phyloP scores from a whole-genome alignment of 805 yeast genomes.

The Ascoidea asiatica region DNA sequence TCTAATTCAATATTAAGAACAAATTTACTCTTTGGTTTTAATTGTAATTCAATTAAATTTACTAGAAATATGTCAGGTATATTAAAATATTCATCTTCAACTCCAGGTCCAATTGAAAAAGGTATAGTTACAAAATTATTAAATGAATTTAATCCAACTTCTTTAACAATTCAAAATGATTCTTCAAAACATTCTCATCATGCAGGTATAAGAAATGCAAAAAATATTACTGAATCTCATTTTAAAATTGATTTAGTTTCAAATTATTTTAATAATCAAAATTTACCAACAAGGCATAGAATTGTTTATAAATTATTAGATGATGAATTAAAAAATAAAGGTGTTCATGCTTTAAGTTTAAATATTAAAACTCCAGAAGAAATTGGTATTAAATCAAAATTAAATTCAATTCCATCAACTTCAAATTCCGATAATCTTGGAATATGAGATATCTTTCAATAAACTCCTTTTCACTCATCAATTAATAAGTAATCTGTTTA shows the following conservation, averaged over 20 bases:
- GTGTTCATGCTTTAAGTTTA: constrained; percentile 82
- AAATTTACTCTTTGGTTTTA: no score
- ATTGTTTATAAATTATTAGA: constrained; percentile 52
- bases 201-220: constrained; percentile 62
- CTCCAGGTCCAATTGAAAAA: constrained; percentile 10
- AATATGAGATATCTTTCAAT: no score
- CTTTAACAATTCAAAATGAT: constrained; percentile 54
- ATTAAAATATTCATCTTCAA: constrained; percentile 6
- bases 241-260: constrained; percentile 66
- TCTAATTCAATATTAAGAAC: no score
- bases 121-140: constrained; percentile 6
- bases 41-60: no score
- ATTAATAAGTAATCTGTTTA: neutral
- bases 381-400: constrained; percentile 14
- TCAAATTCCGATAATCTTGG: no score
- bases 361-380: constrained; percentile 66
- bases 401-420: neutral
- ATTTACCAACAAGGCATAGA: constrained; percentile 67
- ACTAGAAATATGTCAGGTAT: no score
- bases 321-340: constrained; percentile 57
- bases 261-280: constrained; percentile 43
- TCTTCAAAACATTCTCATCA: constrained; percentile 84
- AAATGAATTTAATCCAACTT: constrained; percentile 22
- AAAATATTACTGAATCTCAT: constrained; percentile 68
- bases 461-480: no score